Evolutionary conservation across 345 rosid genomes (phyloP).

Genomic region (Eucalyptus caleyi): DNA sequence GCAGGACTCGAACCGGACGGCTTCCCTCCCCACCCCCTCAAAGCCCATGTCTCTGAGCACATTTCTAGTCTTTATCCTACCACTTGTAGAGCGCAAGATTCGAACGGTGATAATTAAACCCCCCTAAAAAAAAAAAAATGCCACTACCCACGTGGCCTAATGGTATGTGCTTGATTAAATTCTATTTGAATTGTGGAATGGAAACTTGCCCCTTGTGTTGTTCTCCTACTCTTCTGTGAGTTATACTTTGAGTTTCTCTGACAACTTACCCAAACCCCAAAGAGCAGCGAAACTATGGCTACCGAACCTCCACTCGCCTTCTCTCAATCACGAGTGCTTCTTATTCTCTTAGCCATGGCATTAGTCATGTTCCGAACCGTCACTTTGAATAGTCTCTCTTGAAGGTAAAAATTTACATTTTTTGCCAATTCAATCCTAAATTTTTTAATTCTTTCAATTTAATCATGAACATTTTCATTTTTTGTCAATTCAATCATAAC

Average conservation of each 20-base stretch:
- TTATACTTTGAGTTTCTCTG: not conserved
- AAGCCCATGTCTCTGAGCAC: too few relatives aligned
- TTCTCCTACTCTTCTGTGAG: not conserved
- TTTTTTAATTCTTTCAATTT: too few relatives aligned
- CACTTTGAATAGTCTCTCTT: not conserved
- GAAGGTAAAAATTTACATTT: not conserved
- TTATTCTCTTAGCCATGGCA: not conserved
- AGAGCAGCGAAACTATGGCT: not conserved
- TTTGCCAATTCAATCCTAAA: fast-evolving
- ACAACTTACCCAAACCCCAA: not conserved
- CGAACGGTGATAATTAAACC: too few relatives aligned
- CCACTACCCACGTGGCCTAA: not conserved
- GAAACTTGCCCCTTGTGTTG: not conserved
- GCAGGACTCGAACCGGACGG: not conserved
- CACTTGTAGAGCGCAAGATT: too few relatives aligned
- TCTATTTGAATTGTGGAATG: not conserved
- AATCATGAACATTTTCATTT: fast-evolving
- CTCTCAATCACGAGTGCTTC: not conserved
- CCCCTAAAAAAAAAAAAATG: too few relatives aligned
- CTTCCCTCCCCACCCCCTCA: too few relatives aligned
- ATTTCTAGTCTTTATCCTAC: too few relatives aligned
- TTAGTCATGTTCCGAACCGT: not conserved
- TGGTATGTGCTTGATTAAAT: not conserved
- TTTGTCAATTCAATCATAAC: too few relatives aligned
- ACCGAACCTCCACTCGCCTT: not conserved